Percentiles rank a stretch among this genome's conserved stretches.
These are phyloP conservation scores for Ogataea hybrid DNA, from an alignment of 1,139 yeast genomes.

Conservation along the genomic window DNA sequence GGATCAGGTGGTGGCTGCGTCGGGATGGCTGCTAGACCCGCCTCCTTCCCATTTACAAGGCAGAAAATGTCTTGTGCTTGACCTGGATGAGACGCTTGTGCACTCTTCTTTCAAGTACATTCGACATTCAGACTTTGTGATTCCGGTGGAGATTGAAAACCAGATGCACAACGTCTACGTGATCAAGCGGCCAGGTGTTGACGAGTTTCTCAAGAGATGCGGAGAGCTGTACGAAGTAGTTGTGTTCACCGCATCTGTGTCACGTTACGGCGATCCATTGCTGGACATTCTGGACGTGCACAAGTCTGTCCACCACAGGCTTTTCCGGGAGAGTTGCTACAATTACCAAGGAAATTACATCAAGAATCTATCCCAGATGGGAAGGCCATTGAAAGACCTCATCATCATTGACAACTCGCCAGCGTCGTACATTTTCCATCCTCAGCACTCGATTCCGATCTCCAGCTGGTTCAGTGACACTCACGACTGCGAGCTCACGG, in stretches of 20 bases:
- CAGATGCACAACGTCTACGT: slow-evolving; percentile 94
- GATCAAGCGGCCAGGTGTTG: slow-evolving; percentile 97
- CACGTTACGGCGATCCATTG: slow-evolving; percentile 94
- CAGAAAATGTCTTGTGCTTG: slow-evolving; percentile 85
- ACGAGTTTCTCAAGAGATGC: slow-evolving; percentile 79
- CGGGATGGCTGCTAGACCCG: too few relatives aligned
- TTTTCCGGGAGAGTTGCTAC: too few relatives aligned
- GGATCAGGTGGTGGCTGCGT: too few relatives aligned
- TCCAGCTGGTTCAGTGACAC: too few relatives aligned
- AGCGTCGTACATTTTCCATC: too few relatives aligned
- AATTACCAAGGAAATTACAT: too few relatives aligned
- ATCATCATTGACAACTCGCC: too few relatives aligned
- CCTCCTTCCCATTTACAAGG: slow-evolving; percentile 41
- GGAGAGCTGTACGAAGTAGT: slow-evolving; percentile 92
- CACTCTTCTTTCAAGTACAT: slow-evolving; percentile 93
- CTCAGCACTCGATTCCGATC: too few relatives aligned
- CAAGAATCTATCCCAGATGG: too few relatives aligned
- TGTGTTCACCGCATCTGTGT: slow-evolving; percentile 93
- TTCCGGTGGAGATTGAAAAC: slow-evolving; percentile 87
- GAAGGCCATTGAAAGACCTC: too few relatives aligned
- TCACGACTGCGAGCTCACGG: too few relatives aligned
- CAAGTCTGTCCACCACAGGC: slow-evolving; percentile 79
- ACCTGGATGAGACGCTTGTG: slow-evolving; percentile 93
- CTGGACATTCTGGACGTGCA: slow-evolving; percentile 80
- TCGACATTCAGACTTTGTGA: slow-evolving; percentile 91